phyloP scores from a whole-genome alignment of 108 stramenopile species.

The Tribonema minus region DNA sequence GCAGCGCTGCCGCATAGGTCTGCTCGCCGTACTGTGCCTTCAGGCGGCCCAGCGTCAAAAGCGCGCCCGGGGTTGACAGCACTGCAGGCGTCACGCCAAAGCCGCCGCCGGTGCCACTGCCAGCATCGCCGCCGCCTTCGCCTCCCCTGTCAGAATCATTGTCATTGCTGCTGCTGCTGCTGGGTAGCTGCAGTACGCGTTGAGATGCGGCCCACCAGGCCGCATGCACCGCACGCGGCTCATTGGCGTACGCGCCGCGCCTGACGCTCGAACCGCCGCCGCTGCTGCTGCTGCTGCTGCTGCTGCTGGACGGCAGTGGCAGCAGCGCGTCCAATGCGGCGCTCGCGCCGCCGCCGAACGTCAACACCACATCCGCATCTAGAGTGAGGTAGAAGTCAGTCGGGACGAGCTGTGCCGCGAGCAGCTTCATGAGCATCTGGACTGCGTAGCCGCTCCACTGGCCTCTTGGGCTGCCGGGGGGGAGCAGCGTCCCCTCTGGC shows the following conservation, averaged over 20 bases:
- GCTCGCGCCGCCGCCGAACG: background rate
- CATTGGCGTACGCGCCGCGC: background rate
- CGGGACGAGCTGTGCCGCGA: conserved; percentile 15
- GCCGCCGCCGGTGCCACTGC: background rate
- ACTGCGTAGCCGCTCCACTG: background rate
- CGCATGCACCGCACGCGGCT: conserved; percentile 15
- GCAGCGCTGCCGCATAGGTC: background rate
- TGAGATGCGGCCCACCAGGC: conserved; percentile 25
- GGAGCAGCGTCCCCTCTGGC: too few relatives aligned
- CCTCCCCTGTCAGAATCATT: too few relatives aligned
- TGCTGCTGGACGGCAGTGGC: background rate
- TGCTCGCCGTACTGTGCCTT: background rate
- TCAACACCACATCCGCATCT: conserved; percentile 50
- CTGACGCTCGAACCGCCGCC: background rate
- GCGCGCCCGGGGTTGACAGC: conserved; percentile 28
- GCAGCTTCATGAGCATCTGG: conserved; percentile 56
- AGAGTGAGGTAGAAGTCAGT: conserved; percentile 52
- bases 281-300: background rate
- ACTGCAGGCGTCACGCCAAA: conserved; percentile 54
- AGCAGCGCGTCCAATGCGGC: conserved; percentile 20
- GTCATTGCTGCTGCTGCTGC: too few relatives aligned
- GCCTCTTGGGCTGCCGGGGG: too few relatives aligned
- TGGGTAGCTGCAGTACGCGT: too few relatives aligned
- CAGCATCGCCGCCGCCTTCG: background rate
- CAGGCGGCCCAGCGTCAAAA: conserved; percentile 19